phyloP scores from a whole-genome alignment of 805 yeast species.

The Metschnikowia matae region DNA sequence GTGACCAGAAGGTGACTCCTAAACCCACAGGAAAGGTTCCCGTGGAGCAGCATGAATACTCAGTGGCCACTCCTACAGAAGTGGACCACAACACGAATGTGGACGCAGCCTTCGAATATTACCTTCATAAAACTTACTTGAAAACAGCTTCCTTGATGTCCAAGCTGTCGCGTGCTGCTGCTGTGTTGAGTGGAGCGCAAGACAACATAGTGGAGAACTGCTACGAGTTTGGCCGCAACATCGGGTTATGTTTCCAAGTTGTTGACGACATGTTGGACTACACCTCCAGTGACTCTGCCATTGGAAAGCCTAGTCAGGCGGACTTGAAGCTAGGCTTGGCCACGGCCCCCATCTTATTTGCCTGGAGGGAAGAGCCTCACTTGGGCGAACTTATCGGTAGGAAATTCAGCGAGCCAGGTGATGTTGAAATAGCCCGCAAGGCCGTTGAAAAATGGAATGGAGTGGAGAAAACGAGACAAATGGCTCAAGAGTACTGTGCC shows the following conservation, averaged over 20 bases:
- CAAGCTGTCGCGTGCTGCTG: conserved; percentile 88
- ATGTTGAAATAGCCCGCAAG: conserved; percentile 73
- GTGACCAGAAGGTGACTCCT: conserved; percentile 46
- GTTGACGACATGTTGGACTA: conserved; percentile 96
- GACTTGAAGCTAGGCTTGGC: conserved; percentile 92
- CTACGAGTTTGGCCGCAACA: conserved; percentile 86
- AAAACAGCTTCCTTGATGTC: conserved; percentile 95
- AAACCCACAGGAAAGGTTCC: conserved; percentile 61
- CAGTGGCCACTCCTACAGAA: conserved; percentile 37
- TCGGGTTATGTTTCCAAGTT: conserved; percentile 93
- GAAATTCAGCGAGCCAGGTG: conserved; percentile 77
- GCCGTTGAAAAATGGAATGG: conserved; percentile 74
- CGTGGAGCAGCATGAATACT: conserved; percentile 54
- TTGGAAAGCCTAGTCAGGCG: conserved; percentile 96
- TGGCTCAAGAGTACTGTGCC: conserved; percentile 77
- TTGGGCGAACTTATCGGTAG: conserved; percentile 81
- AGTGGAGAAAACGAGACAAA: conserved; percentile 63
- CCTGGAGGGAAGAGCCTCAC: conserved; percentile 86
- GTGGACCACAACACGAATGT: conserved; percentile 62
- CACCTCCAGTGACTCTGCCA: conserved; percentile 74
- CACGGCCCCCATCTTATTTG: conserved; percentile 92
- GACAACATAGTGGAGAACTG: conserved; percentile 75
- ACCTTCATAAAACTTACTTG: conserved; percentile 89
- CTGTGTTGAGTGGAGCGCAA: conserved; percentile 83
- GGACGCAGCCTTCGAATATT: conserved; percentile 92